Conservation (phyloP, 2,329 filamentous ascomycete species). For the Plectosphaerella sp. region DNA sequence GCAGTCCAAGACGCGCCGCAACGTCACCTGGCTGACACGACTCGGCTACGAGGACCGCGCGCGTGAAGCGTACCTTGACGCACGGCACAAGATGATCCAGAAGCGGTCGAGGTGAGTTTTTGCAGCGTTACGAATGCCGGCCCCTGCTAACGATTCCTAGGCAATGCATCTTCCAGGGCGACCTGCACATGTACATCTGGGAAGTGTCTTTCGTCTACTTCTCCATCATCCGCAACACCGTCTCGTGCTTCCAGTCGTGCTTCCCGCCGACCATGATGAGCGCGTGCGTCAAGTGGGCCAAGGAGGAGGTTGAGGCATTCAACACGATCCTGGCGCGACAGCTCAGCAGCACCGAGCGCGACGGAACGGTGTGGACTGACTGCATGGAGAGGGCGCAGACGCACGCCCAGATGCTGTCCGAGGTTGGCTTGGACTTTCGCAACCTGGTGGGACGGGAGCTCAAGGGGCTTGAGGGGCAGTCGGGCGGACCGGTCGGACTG, state of each 20-base stretch:
- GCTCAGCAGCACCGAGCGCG: conserved; percentile 76
- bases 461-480: conserved; percentile 18
- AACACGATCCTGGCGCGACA: conserved; percentile 79
- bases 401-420: conserved; percentile 73
- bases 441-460: conserved; percentile 68
- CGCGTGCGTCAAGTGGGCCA: conserved; percentile 97
- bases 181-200: conserved; percentile 89
- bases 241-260: conserved; percentile 80
- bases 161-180: conserved; percentile 92
- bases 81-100: conserved; percentile 72
- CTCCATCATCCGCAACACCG: conserved; percentile 87
- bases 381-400: conserved; percentile 79
- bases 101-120: conserved; percentile 70
- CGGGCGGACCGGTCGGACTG: conserved; percentile 33
- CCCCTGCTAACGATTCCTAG: conserved; percentile 34
- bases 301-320: conserved; percentile 87
- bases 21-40: conserved; percentile 78
- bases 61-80: conserved; percentile 78
- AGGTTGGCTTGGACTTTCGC: conserved; percentile 86
- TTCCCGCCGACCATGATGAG: conserved; percentile 87
- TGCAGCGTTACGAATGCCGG: not conserved
- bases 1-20: conserved; percentile 70
- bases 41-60: conserved; percentile 89
- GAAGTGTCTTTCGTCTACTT: conserved; percentile 96
- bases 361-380: conserved; percentile 70